Conservation (phyloP, 2,329 filamentous ascomycete genomes). For the Colletotrichum australisinense region DNA sequence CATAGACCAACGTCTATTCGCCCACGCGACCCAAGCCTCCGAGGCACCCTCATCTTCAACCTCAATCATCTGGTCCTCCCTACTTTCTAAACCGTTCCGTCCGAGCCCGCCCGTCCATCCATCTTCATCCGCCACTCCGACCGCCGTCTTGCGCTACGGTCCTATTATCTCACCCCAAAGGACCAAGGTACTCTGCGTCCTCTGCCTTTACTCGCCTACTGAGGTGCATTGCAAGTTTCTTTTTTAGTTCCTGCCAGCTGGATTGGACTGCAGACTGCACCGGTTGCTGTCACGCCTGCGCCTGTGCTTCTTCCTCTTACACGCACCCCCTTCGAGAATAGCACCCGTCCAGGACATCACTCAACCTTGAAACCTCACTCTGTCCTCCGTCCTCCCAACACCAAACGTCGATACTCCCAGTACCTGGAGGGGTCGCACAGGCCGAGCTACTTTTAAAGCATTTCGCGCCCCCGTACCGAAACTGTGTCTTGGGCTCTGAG, state of each 20-base stretch:
- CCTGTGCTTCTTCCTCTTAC: neutral
- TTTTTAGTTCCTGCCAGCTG: neutral
- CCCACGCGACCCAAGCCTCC: conserved; percentile 29
- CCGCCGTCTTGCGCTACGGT: conserved; percentile 31
- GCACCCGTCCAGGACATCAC: neutral
- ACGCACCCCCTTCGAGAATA: conserved; percentile 1
- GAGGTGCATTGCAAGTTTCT: neutral
- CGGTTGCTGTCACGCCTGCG: neutral
- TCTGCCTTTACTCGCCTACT: neutral
- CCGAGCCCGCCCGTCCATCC: conserved; percentile 17
- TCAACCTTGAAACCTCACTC: conserved; percentile 28
- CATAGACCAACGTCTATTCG: neutral
- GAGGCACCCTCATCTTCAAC: conserved; percentile 10
- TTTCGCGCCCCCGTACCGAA: conserved; percentile 31
- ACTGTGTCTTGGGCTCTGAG: conserved; percentile 33
- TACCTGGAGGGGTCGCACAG: conserved; percentile 29
- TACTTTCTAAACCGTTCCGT: conserved; percentile 4
- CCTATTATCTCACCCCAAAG: neutral
- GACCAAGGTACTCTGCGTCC: too few species aligned
- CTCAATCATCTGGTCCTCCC: conserved; percentile 26
- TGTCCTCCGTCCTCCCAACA: conserved; percentile 14
- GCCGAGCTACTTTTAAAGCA: conserved; percentile 32
- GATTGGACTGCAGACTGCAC: neutral
- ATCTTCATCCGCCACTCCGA: conserved; percentile 16
- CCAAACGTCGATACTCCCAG: conserved; percentile 28